Percentiles rank a stretch among this genome's conserved stretches.
Evolutionary conservation across 148 eudicot species (phyloP).

Genomic region (Rheum nobile): DNA sequence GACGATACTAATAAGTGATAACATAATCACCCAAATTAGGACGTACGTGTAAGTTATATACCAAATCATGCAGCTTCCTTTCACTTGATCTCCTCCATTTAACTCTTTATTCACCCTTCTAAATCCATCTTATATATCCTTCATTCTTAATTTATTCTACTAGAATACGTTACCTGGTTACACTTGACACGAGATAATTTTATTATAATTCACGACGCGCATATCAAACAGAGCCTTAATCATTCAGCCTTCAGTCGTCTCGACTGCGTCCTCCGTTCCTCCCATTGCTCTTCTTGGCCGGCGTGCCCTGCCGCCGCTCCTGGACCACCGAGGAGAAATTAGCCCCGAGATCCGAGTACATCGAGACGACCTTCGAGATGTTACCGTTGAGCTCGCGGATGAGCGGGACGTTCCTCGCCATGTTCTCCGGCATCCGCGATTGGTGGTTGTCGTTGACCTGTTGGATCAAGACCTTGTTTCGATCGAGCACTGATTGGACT

Average conservation of each 20-base stretch:
- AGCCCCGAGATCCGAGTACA: conserved; percentile 37
- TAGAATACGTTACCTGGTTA: not conserved
- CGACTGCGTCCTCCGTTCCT: not conserved
- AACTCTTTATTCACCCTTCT: not conserved
- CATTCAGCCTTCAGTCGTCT: not conserved
- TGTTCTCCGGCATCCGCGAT: conserved; percentile 41
- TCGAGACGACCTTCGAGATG: conserved; percentile 36
- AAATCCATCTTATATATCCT: not conserved
- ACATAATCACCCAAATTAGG: not conserved
- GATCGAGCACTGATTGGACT: conserved; percentile 52
- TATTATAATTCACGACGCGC: not conserved
- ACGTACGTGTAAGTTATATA: not conserved
- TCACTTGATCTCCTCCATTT: not conserved
- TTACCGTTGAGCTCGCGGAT: conserved; percentile 57
- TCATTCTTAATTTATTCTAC: not conserved
- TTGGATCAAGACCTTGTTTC: conserved; percentile 47
- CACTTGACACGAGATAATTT: not conserved
- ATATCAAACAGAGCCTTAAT: not conserved
- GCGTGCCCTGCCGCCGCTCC: conserved; percentile 10
- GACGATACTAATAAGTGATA: not conserved
- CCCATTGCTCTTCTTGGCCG: not conserved
- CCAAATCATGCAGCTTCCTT: not conserved
- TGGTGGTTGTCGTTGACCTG: conserved; percentile 69
- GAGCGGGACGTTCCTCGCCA: conserved; percentile 46
- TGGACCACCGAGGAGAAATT: conserved; percentile 23